Conservation (phyloP, 306 rosid species). For the Boehmeria nivea region DNA sequence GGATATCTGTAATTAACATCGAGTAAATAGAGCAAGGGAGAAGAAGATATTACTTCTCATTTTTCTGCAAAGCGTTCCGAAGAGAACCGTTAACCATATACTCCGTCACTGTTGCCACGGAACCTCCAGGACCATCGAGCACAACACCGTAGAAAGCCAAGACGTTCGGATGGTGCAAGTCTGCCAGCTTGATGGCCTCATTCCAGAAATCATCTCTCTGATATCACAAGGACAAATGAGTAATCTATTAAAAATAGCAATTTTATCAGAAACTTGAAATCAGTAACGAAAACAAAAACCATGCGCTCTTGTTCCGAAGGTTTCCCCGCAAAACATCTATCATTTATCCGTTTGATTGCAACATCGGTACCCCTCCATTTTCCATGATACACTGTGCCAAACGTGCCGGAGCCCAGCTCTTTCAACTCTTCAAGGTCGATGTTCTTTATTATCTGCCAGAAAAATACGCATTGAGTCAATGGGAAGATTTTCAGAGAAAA, state of each 20-base stretch:
- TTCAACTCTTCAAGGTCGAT: constrained; percentile 77
- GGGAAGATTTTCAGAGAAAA: constrained; percentile 12
- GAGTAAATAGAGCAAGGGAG: neutral
- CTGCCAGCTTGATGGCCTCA: constrained; percentile 94
- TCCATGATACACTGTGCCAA: constrained; percentile 92
- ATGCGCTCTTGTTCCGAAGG: constrained; percentile 86
- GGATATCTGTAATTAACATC: neutral
- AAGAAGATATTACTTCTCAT: constrained; percentile 50
- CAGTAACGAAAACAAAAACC: constrained; percentile 39
- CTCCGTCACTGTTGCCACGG: constrained; percentile 95
- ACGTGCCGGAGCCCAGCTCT: constrained; percentile 84
- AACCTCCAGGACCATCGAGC: constrained; percentile 84
- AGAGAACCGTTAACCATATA: constrained; percentile 92
- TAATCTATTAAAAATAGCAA: neutral
- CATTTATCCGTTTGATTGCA: constrained; percentile 87
- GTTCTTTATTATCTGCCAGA: constrained; percentile 65
- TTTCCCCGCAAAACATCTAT: constrained; percentile 89
- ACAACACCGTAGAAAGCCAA: constrained; percentile 92
- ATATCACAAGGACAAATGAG: constrained; percentile 9
- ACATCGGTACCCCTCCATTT: constrained; percentile 97
- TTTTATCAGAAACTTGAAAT: neutral
- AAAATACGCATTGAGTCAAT: constrained; percentile 8
- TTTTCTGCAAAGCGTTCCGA: constrained; percentile 76
- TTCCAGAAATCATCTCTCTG: constrained; percentile 96
- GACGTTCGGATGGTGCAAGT: constrained; percentile 94